Evolutionary conservation across 2,329 filamentous ascomycete species (phyloP), one percentile per base, ranked within the genome.

Genomic region (Penicillium sp.): DNA sequence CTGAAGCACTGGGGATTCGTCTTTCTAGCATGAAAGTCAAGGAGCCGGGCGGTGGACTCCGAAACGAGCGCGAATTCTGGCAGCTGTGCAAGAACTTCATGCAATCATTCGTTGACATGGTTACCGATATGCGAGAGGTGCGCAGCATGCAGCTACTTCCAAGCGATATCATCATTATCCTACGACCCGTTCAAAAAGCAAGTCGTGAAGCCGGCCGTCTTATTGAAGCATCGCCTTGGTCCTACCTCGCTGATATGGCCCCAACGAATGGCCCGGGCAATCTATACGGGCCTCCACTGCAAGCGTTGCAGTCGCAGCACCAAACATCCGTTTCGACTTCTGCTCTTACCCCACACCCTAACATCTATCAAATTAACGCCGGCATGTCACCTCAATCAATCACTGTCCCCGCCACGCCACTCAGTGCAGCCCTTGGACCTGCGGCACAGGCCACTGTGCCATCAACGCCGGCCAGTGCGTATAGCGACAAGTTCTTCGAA

Each of bases 361-460:
- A 54, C 50, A 48, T 49, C 36, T 62, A 61, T 42, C 58, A 64
- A 41, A 56, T 64, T 44, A 64, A 60, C 46, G 58, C 66, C n/a
- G 61, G 56, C 52, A 55, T 67, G 51, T 70, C 72, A 21, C 80
- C 77, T 10, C 81, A 81, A 40, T 78, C 80, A 18, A 75, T 81
- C 8, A 78, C 82, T 9, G 75, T 91, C 30, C 91, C 92, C 7
- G 91, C 94, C 64, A 97, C 92, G 1, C 92, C 93, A 7, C 82
- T 96, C 55, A 94, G 90, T 62, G 92, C 91, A 13, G 92, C 92
- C 1, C 79, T 97, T 4, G 93, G 92, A 0, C 91, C 92, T 5
- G 92, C 92, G 17, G 90, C 91, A 48, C 91, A 96, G 72, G 91
- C 92, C 1, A 97, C 91, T 0, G 87, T 96, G 9, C 89, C 90